Evolutionary conservation across 2,329 filamentous ascomycete genomes (phyloP).

Genomic region (Hypocreales sp.): DNA sequence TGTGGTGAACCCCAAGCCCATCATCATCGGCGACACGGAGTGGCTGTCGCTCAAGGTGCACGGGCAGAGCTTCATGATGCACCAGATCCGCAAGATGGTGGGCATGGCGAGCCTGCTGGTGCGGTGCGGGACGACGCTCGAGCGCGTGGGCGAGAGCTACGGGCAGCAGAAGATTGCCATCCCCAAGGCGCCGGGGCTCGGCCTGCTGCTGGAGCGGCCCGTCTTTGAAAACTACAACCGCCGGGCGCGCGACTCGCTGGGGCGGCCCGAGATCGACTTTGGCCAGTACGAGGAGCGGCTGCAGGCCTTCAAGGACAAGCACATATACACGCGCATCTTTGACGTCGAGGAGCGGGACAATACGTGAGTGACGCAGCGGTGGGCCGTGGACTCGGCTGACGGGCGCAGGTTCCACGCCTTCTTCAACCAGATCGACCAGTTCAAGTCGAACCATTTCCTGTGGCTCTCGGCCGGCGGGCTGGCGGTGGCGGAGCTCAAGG

Average conservation of each 20-base stretch:
- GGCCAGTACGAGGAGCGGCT: constrained; percentile 63
- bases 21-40: constrained; percentile 81
- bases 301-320: constrained; percentile 73
- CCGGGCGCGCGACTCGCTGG: constrained; percentile 46
- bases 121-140: constrained; percentile 62
- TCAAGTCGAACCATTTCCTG: constrained; percentile 54
- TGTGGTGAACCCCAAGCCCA: constrained; percentile 55
- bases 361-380: constrained; percentile 50
- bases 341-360: constrained; percentile 77
- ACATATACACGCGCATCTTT: constrained; percentile 90
- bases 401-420: constrained; percentile 52
- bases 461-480: constrained; percentile 60
- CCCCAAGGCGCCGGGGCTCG: constrained; percentile 83
- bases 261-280: constrained; percentile 62
- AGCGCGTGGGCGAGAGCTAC: constrained; percentile 62
- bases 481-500: constrained; percentile 33
- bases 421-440: constrained; percentile 67
- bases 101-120: constrained; percentile 77
- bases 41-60: constrained; percentile 95
- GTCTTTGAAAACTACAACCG: constrained; percentile 85
- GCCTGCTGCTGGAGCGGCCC: constrained; percentile 75
- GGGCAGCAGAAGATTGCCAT: constrained; percentile 61
- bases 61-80: constrained; percentile 99
- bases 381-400: too few species aligned
- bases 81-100: constrained; percentile 99